Percentiles rank a stretch among this genome's conserved stretches.
Conservation (phyloP, 2,329 filamentous ascomycete genomes). For the Apiospora kogelbergensis region DNA sequence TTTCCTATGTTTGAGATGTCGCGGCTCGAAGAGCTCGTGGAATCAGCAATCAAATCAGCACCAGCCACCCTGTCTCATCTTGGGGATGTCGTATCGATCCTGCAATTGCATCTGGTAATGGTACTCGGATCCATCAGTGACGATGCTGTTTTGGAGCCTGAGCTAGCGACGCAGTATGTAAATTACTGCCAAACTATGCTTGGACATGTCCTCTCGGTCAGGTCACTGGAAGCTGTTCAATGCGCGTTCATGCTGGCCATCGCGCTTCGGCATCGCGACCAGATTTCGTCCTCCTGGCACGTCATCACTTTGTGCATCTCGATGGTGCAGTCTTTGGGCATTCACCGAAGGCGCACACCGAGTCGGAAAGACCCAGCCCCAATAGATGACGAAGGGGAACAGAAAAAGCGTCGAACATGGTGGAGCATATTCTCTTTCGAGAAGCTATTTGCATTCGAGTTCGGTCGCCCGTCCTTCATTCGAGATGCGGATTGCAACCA, state of each 20-base stretch:
- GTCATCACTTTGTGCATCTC: constrained; percentile 11
- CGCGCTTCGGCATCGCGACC: constrained; percentile 10
- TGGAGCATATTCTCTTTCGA: constrained; percentile 16
- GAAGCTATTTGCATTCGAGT: constrained; percentile 16
- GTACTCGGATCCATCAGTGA: neutral
- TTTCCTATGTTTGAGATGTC: constrained; percentile 12
- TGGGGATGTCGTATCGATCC: constrained; percentile 3
- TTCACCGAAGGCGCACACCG: neutral
- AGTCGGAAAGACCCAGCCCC: neutral
- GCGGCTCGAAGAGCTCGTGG: neutral
- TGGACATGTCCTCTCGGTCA: constrained; percentile 9
- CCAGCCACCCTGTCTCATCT: constrained; percentile 6
- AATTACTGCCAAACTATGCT: constrained; percentile 12
- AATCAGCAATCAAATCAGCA: neutral
- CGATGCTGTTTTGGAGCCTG: neutral
- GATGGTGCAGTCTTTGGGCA: constrained; percentile 12
- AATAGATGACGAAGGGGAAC: constrained; percentile 9
- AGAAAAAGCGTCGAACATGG: constrained; percentile 11
- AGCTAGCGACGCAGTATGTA: neutral
- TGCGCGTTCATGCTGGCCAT: constrained; percentile 13
- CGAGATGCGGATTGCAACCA: constrained; percentile 10
- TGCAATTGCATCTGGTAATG: neutral
- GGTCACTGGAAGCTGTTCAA: constrained; percentile 12
- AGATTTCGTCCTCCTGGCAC: constrained; percentile 13
- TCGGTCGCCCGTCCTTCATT: constrained; percentile 11